These are phyloP conservation scores for Keqinozyma sinolaborantium DNA, from an alignment of 1,139 yeast species.

Conservation along the genomic window DNA sequence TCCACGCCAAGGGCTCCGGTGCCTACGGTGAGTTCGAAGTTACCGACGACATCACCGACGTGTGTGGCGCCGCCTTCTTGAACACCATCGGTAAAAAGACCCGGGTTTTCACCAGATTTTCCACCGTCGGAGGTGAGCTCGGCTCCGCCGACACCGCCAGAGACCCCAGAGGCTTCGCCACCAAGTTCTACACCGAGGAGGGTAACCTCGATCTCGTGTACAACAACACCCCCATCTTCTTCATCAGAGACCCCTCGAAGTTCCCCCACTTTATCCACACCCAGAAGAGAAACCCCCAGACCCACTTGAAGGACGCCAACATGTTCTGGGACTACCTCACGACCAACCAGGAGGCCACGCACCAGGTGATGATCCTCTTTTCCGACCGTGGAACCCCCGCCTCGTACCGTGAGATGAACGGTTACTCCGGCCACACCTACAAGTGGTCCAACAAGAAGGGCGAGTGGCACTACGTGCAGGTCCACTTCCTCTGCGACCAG, in stretches of 20 bases:
- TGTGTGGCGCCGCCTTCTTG: constrained; percentile 68
- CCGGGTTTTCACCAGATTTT: constrained; percentile 69
- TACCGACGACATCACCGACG: constrained; percentile 77
- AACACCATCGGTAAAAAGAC: constrained; percentile 76
- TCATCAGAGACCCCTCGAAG: constrained; percentile 81
- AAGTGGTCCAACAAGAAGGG: constrained; percentile 66
- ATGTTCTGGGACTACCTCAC: constrained; percentile 71
- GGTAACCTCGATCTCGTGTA: constrained; percentile 87
- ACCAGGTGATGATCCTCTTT: constrained; percentile 60
- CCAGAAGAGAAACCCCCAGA: constrained; percentile 76
- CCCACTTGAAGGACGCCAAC: constrained; percentile 74
- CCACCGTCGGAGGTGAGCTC: constrained; percentile 85
- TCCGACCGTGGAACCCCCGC: constrained; percentile 71
- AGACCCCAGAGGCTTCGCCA: constrained; percentile 87
- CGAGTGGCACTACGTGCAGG: constrained; percentile 65
- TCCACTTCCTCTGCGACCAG: constrained; percentile 58
- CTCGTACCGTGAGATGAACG: constrained; percentile 62
- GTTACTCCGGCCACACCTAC: constrained; percentile 71
- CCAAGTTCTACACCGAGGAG: constrained; percentile 82
- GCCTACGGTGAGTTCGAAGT: constrained; percentile 79
- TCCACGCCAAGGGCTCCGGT: constrained; percentile 89
- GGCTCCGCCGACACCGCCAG: constrained; percentile 86
- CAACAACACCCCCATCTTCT: constrained; percentile 88
- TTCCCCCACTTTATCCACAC: constrained; percentile 90
- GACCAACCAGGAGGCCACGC: constrained; percentile 60